Conservation (phyloP, 2,329 filamentous ascomycete genomes). For the Arthrobotrys sinensis region DNA sequence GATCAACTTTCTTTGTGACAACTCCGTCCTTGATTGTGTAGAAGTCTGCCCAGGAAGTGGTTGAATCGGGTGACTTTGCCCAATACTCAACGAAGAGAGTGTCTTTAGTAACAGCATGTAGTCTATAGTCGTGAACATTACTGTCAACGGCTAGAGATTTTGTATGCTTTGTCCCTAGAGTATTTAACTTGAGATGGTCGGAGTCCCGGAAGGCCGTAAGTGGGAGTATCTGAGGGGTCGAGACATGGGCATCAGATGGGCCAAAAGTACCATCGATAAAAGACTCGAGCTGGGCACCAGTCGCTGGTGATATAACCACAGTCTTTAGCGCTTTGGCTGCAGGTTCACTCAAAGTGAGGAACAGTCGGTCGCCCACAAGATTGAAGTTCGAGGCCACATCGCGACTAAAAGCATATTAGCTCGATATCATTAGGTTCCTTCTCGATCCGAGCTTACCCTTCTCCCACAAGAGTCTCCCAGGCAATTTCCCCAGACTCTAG, state of each 20-base stretch:
- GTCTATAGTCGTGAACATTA: constrained; percentile 42
- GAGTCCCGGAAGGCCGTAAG: constrained; percentile 45
- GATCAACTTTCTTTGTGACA: constrained; percentile 75
- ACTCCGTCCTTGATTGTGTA: constrained; percentile 82
- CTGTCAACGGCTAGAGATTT: constrained; percentile 41
- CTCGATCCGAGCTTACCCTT: constrained; percentile 77
- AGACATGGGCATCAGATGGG: constrained; percentile 38
- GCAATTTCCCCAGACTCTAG: constrained; percentile 80
- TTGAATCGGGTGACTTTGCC: constrained; percentile 35
- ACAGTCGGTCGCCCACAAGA: constrained; percentile 35
- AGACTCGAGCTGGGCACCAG: constrained; percentile 50
- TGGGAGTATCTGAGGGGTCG: constrained; percentile 47
- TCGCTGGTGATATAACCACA: constrained; percentile 52
- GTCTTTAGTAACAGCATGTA: constrained; percentile 49
- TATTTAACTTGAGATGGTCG: constrained; percentile 77
- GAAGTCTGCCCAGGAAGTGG: constrained; percentile 79
- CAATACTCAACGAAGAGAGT: constrained; percentile 50
- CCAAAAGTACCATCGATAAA: constrained; percentile 43
- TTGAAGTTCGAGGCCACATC: constrained; percentile 56
- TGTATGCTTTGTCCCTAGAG: constrained; percentile 74
- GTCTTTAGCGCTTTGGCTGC: constrained; percentile 37
- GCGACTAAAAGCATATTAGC: constrained; percentile 40
- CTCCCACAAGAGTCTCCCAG: constrained; percentile 82
- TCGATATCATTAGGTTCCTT: not conserved
- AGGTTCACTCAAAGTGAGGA: constrained; percentile 46